These are phyloP conservation scores for Polytrichum formosum DNA, from an alignment of 225 moss, liverwort and hornwort species.

Conservation along the genomic window DNA sequence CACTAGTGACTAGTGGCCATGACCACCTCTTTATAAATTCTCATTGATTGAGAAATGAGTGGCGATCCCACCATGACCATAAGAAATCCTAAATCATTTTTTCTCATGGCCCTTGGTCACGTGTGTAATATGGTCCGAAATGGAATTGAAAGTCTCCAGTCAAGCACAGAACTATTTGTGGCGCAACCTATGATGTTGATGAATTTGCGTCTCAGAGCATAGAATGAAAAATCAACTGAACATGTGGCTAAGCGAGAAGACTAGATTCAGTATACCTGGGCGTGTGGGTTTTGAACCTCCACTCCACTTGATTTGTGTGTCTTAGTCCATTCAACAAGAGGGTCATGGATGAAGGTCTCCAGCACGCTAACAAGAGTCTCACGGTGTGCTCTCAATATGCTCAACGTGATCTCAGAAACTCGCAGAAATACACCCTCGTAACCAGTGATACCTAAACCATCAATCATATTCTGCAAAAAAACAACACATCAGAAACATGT, in stretches of 20 bases:
- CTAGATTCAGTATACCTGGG: conserved; percentile 51
- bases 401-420: conserved; percentile 90
- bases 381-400: conserved; percentile 84
- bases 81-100: too few relatives aligned
- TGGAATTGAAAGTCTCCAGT: too few relatives aligned
- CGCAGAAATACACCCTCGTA: conserved; percentile 92
- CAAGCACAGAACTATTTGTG: too few relatives aligned
- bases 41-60: too few relatives aligned
- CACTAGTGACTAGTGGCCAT: too few relatives aligned
- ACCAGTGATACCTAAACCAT: conserved; percentile 99
- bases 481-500: too few relatives aligned
- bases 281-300: conserved; percentile 96
- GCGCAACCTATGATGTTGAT: too few relatives aligned
- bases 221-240: neutral
- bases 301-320: conserved; percentile 96
- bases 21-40: too few relatives aligned
- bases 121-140: too few relatives aligned
- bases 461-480: conserved; percentile 84
- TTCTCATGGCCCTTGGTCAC: too few relatives aligned
- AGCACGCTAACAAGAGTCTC: conserved; percentile 95
- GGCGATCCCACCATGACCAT: too few relatives aligned
- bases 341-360: conserved; percentile 98
- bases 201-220: neutral
- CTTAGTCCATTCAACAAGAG: conserved; percentile 98
- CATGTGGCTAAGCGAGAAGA: neutral